Evolutionary conservation across 441 rosid species (phyloP).

Genomic region (Syzygium syzygioides): DNA sequence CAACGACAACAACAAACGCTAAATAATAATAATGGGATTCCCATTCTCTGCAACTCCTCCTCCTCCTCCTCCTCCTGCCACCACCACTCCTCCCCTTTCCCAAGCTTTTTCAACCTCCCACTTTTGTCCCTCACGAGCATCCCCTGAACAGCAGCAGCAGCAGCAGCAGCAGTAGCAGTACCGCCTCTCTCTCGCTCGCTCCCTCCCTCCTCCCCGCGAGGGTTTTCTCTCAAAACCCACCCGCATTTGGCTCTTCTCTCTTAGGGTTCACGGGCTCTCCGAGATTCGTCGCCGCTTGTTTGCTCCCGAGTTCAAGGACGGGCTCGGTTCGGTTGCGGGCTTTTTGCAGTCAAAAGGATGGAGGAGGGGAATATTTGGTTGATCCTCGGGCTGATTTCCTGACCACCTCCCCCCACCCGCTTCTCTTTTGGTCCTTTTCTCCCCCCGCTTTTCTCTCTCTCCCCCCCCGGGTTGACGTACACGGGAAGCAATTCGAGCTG

Average conservation of each 20-base stretch:
- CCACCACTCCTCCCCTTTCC: background rate
- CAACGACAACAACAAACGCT: background rate
- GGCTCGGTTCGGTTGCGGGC: background rate
- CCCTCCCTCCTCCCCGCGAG: background rate
- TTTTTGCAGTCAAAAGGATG: background rate
- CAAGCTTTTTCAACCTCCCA: background rate
- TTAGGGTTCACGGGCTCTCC: background rate
- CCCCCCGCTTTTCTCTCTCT: background rate
- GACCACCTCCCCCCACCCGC: background rate
- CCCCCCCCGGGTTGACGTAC: background rate
- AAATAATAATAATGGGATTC: background rate
- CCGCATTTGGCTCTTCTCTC: background rate
- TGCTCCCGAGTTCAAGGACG: no score
- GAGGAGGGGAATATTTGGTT: background rate
- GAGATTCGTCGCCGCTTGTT: background rate
- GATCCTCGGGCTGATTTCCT: background rate
- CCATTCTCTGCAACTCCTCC: background rate
- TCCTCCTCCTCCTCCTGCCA: background rate
- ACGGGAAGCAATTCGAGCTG: constrained; percentile 6
- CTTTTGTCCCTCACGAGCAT: constrained; percentile 10
- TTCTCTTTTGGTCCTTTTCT: background rate
- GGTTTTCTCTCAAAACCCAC: background rate
- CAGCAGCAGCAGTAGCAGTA: background rate
- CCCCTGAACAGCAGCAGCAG: background rate
- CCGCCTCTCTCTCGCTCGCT: no score